Base-by-base conservation (phyloP, 2,329 filamentous ascomycete species). In the Talaromyces sp. region DNA sequence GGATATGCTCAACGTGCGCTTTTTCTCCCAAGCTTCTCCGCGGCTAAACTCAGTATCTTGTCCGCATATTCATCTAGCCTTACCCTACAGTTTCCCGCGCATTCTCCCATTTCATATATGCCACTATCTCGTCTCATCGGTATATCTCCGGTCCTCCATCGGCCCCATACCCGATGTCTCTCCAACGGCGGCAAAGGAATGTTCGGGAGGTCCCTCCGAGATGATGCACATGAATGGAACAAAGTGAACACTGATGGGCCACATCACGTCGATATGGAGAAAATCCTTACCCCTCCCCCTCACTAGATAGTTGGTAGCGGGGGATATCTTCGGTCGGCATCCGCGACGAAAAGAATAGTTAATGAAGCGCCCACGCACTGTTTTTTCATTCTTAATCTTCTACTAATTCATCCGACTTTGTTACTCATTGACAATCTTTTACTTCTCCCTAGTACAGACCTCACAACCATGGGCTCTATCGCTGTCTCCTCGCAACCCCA, bases 401-500 rank as follows among this genome's bases (percentile, higher is more conserved):
- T n/a, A n/a, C n/a, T n/a, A n/a, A n/a, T n/a, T 44, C 8, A 11
- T 3, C 4, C 14, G 19, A 17, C n/a, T 27, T 8, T 10, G 1
- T 32, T 24, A 3, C 41, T 19, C 14, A 13, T 16, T 17, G 14
- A 33, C 27, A 1, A 11, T 30, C 35, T 2, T 20, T 22, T 22
- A 13, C 27, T 8, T 17, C 44, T 33, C 13, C 39, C 17, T 19
- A 10, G 3, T n/a, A 36, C n/a, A n/a, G 7, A 8, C n/a, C 11
- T n/a, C 8, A n/a, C 13, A 48, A 47, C 17, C 22, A 61, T 62
- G 60, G 48, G 55, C 49, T 54, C 57, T 45, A 50, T 48, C 24
- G 4, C 53, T 7, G 24, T 45, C 16, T 60, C 53, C 19, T 41
- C 53, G 8, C 59, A 61, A 17, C 60, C 61, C 19, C 60, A 54